These are phyloP conservation scores for Curvularia sp. DNA, from an alignment of 2,329 filamentous ascomycete genomes.

Conservation along the genomic window DNA sequence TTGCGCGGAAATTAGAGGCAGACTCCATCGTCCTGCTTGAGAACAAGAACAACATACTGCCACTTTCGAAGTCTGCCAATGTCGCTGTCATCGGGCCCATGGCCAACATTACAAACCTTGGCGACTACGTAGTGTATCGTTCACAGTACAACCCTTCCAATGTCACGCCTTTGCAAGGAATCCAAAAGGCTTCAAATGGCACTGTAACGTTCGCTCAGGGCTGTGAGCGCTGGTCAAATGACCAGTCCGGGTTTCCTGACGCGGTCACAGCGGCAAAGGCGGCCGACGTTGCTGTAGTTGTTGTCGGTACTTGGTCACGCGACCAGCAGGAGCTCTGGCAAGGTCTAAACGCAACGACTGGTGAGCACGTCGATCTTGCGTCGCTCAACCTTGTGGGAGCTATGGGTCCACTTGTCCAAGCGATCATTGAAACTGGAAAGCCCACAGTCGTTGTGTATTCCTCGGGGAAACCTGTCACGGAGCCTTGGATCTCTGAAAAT, in stretches of 20 bases:
- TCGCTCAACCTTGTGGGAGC: constrained; percentile 73
- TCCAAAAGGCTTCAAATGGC: constrained; percentile 64
- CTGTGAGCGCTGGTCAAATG: constrained; percentile 75
- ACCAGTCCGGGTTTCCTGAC: constrained; percentile 71
- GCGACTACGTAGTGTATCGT: constrained; percentile 74
- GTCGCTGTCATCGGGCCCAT: constrained; percentile 79
- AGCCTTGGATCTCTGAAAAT: constrained; percentile 72
- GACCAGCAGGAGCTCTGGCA: constrained; percentile 76
- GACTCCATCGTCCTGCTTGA: constrained; percentile 77
- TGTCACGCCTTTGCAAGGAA: constrained; percentile 73
- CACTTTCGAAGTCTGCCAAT: constrained; percentile 70
- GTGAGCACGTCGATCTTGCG: constrained; percentile 73
- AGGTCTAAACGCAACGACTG: constrained; percentile 75
- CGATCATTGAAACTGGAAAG: constrained; percentile 71
- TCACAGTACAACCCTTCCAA: constrained; percentile 66
- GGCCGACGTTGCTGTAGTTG: constrained; percentile 74
- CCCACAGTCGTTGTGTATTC: constrained; percentile 73
- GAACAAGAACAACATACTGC: constrained; percentile 70
- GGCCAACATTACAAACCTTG: constrained; percentile 66
- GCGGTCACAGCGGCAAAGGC: constrained; percentile 70
- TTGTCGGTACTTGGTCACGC: constrained; percentile 78
- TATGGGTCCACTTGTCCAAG: constrained; percentile 70
- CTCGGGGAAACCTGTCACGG: constrained; percentile 75
- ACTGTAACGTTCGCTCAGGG: constrained; percentile 72
- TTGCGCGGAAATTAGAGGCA: constrained; percentile 70